These are phyloP conservation scores for Cyberlindnera euphorbiiphila DNA, from an alignment of 805 yeast genomes.

Conservation along the genomic window DNA sequence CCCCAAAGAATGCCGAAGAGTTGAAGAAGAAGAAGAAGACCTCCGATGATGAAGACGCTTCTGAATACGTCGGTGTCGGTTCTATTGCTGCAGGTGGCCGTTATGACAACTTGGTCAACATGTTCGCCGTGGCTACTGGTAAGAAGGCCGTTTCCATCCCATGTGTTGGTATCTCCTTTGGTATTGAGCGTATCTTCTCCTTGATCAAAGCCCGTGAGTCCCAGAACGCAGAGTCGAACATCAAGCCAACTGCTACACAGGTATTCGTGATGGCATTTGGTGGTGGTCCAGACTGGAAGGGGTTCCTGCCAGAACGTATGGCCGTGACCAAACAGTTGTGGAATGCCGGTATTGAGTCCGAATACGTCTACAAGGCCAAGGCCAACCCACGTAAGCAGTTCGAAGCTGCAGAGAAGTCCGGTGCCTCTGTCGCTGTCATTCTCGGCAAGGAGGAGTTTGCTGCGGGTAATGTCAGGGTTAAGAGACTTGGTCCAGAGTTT, in stretches of 20 bases:
- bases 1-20: constrained; percentile 76
- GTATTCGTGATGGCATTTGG: constrained; percentile 98
- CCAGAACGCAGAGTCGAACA: constrained; percentile 44
- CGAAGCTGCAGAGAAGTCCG: constrained; percentile 94
- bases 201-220: constrained; percentile 74
- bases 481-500: constrained; percentile 85
- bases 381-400: constrained; percentile 95
- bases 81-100: constrained; percentile 99
- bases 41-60: constrained; percentile 79
- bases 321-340: constrained; percentile 75
- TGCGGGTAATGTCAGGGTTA: constrained; percentile 79
- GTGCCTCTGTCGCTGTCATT: constrained; percentile 86
- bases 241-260: constrained; percentile 85
- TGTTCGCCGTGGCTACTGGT: constrained; percentile 84
- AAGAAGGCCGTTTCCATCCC: constrained; percentile 81
- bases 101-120: constrained; percentile 93
- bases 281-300: constrained; percentile 95
- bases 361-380: constrained; percentile 87
- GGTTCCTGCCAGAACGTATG: constrained; percentile 92
- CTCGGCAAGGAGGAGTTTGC: constrained; percentile 89
- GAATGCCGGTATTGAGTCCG: constrained; percentile 86
- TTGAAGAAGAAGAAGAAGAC: constrained; percentile 42
- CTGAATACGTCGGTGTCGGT: constrained; percentile 96
- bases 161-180: constrained; percentile 96
- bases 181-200: constrained; percentile 93